Percentiles rank a stretch among this genome's conserved stretches.
Evolutionary conservation across 805 yeast genomes (phyloP).

Genomic region (Saccharomycopsis sp.): DNA sequence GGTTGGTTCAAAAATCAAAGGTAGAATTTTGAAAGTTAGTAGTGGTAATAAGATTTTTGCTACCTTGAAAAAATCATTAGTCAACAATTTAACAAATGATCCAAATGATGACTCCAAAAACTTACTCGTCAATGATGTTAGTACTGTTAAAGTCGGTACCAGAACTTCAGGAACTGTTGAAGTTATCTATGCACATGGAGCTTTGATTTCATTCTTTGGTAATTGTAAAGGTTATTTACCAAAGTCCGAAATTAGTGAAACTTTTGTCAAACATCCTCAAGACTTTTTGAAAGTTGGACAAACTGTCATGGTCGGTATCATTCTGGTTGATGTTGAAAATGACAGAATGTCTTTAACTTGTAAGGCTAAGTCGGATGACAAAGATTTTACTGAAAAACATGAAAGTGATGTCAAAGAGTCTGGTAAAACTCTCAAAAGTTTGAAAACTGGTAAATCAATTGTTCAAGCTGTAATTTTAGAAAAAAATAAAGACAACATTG

Average conservation of each 20-base stretch:
- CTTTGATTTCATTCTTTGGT: constrained; percentile 76
- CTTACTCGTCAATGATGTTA: constrained; percentile 31
- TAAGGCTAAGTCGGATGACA: constrained; percentile 47
- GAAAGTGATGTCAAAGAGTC: background rate
- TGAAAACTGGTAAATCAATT: constrained; percentile 54
- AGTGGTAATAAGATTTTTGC: constrained; percentile 41
- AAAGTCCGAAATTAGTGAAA: constrained; percentile 79
- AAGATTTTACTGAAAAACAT: constrained; percentile 31
- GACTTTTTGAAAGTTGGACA: constrained; percentile 79
- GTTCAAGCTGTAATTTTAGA: constrained; percentile 54
- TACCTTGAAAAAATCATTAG: constrained; percentile 78
- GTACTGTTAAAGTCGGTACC: constrained; percentile 42
- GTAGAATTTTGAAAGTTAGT: constrained; percentile 47
- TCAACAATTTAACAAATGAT: constrained; percentile 28
- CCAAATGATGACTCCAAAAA: constrained; percentile 23
- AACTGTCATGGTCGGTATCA: constrained; percentile 61
- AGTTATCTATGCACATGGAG: constrained; percentile 65
- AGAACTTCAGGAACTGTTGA: constrained; percentile 68
- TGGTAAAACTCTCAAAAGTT: constrained; percentile 31
- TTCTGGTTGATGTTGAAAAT: constrained; percentile 42
- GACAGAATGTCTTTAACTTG: constrained; percentile 62
- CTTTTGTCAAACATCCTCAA: constrained; percentile 66
- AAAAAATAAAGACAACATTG: constrained; percentile 61
- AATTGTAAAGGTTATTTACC: constrained; percentile 73
- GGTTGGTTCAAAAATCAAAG: constrained; percentile 71